Conservation (phyloP, 768 basidiomycete species). For the Phylloporus rhodoxanthus region DNA sequence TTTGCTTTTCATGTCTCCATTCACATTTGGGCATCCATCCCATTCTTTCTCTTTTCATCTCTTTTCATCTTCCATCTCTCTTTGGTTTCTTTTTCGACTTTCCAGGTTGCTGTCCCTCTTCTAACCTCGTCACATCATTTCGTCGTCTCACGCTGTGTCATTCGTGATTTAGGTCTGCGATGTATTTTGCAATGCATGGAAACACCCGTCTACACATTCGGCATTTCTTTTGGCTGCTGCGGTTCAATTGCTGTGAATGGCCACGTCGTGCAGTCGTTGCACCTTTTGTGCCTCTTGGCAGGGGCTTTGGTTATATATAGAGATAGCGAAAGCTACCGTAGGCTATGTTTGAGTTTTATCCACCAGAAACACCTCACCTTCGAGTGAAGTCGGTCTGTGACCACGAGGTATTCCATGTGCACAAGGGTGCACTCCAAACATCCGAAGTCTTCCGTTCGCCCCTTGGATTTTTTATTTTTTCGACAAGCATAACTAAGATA, state of each 20-base stretch:
- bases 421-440: conserved; percentile 41
- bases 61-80: conserved; percentile 10
- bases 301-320: background rate
- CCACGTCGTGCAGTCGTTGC: conserved; percentile 20
- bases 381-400: conserved; percentile 50
- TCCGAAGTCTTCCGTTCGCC: conserved; percentile 63
- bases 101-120: conserved; percentile 29
- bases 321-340: background rate
- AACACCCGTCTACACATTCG: conserved; percentile 21
- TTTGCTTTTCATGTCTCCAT: conserved; percentile 24
- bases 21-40: conserved; percentile 23
- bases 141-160: conserved; percentile 36
- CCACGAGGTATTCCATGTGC: conserved; percentile 44
- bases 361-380: conserved; percentile 47
- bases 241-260: conserved; percentile 3
- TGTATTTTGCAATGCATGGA: conserved; percentile 36
- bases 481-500: conserved; percentile 4
- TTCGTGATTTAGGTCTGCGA: conserved; percentile 37
- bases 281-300: background rate
- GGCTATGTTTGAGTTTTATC: conserved; percentile 33
- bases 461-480: conserved; percentile 3
- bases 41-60: conserved; percentile 21
- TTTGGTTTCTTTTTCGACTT: conserved; percentile 18
- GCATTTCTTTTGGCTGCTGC: conserved; percentile 1
- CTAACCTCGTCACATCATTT: conserved; percentile 30